These are phyloP conservation scores for Candida tammaniensis DNA, from an alignment of 805 yeast genomes.

Conservation along the genomic window DNA sequence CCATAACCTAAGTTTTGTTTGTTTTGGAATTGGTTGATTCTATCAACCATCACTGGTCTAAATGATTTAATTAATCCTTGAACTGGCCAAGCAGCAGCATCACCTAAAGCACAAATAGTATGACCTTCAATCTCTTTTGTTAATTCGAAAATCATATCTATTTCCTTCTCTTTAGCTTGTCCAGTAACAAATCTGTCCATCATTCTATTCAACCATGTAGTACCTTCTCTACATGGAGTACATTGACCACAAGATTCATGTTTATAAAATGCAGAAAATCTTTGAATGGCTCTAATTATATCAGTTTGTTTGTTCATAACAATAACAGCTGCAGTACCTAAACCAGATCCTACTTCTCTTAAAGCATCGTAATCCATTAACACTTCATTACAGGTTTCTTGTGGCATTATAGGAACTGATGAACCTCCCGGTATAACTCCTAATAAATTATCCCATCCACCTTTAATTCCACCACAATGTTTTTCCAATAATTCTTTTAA, in stretches of 20 bases:
- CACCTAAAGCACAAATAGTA: constrained; percentile 89
- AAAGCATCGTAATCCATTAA: constrained; percentile 88
- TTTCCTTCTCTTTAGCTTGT: constrained; percentile 77
- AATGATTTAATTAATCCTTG: constrained; percentile 85
- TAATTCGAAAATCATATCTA: constrained; percentile 80
- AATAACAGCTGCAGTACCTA: constrained; percentile 91
- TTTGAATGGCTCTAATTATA: constrained; percentile 79
- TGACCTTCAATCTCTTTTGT: constrained; percentile 89
- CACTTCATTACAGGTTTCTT: constrained; percentile 61
- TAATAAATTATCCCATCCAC: constrained; percentile 89
- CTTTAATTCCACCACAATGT: constrained; percentile 88
- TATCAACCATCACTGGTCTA: constrained; percentile 77
- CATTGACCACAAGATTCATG: constrained; percentile 95
- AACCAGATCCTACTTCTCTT: constrained; percentile 80
- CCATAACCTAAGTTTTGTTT: constrained; percentile 57
- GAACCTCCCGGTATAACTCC: constrained; percentile 92
- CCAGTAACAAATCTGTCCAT: constrained; percentile 81
- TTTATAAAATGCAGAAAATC: constrained; percentile 80
- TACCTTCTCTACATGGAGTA: constrained; percentile 93
- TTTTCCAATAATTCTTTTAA: constrained; percentile 77
- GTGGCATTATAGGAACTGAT: constrained; percentile 80
- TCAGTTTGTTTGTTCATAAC: constrained; percentile 88
- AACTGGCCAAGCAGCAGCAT: constrained; percentile 92
- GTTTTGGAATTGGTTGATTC: constrained; percentile 62
- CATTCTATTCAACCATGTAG: constrained; percentile 79